A percentile compares a stretch with the other conserved stretches of the same genome.
Evolutionary conservation across 2,329 filamentous ascomycete species (phyloP).

Genomic region (Botrytis sinoallii): DNA sequence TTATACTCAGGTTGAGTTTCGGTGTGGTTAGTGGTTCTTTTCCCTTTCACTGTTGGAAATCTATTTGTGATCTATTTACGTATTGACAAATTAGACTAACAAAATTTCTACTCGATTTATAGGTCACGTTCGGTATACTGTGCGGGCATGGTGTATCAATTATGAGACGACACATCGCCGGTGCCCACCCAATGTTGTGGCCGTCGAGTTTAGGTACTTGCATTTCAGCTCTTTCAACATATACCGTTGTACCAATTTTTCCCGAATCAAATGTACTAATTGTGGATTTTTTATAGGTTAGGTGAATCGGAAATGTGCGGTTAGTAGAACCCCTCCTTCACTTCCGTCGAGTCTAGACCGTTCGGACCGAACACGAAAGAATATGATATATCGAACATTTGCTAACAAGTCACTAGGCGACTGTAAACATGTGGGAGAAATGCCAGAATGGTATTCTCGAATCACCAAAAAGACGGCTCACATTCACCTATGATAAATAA

Average conservation of each 20-base stretch:
- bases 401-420: constrained; percentile 9
- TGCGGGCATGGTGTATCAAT: constrained; percentile 52
- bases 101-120: background rate
- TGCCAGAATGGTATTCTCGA: constrained; percentile 15
- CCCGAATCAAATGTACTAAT: constrained; percentile 22
- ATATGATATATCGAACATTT: background rate
- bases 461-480: constrained; percentile 14
- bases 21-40: constrained; percentile 39
- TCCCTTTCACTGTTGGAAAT: background rate
- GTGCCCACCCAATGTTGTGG: constrained; percentile 52
- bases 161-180: constrained; percentile 51
- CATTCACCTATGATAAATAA: constrained; percentile 8
- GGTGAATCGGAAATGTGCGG: constrained; percentile 33
- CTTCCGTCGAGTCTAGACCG: constrained; percentile 3
- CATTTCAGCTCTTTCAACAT: background rate
- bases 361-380: background rate
- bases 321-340: constrained; percentile 22
- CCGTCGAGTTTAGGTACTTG: constrained; percentile 33
- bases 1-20: constrained; percentile 57
- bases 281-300: constrained; percentile 26
- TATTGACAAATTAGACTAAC: constrained; percentile 4
- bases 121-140: constrained; percentile 52
- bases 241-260: background rate
- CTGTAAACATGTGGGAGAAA: constrained; percentile 14
- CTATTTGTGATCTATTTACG: background rate